phyloP scores from a whole-genome alignment of 2,329 filamentous ascomycete species.

The Cercospora brassicicola region DNA sequence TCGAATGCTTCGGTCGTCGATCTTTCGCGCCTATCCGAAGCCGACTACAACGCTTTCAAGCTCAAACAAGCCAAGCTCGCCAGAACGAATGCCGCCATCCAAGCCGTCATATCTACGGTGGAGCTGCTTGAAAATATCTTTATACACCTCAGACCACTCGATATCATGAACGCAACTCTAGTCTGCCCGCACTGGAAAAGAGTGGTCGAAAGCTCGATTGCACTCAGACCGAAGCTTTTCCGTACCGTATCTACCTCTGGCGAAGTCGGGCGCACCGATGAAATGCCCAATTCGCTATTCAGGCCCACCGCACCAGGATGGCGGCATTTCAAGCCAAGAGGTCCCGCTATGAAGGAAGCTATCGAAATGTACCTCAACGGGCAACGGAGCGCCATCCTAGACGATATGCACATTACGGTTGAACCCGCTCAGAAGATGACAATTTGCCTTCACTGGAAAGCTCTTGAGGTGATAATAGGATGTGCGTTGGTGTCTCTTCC shows the following conservation, averaged over 20 bases:
- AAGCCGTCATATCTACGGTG: background rate
- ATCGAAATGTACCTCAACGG: background rate
- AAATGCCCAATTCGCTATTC: background rate
- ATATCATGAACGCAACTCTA: background rate
- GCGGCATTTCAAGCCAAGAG: background rate
- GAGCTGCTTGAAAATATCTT: background rate
- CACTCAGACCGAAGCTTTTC: background rate
- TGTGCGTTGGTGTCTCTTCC: background rate
- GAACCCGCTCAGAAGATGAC: background rate
- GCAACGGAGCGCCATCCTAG: background rate
- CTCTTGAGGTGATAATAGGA: background rate
- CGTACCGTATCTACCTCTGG: background rate
- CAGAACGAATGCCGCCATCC: background rate
- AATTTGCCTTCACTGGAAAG: background rate
- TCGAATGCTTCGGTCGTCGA: background rate
- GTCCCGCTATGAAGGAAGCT: background rate
- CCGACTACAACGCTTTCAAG: background rate
- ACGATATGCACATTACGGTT: background rate
- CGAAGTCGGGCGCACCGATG: background rate
- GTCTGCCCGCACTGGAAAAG: background rate
- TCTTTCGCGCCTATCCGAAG: background rate
- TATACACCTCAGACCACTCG: background rate
- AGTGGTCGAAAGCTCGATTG: background rate
- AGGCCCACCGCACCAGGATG: background rate
- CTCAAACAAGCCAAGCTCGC: background rate